These are phyloP conservation scores for Coccomyxa sp. DNA, from an alignment of 139 green algal species.

Conservation along the genomic window DNA sequence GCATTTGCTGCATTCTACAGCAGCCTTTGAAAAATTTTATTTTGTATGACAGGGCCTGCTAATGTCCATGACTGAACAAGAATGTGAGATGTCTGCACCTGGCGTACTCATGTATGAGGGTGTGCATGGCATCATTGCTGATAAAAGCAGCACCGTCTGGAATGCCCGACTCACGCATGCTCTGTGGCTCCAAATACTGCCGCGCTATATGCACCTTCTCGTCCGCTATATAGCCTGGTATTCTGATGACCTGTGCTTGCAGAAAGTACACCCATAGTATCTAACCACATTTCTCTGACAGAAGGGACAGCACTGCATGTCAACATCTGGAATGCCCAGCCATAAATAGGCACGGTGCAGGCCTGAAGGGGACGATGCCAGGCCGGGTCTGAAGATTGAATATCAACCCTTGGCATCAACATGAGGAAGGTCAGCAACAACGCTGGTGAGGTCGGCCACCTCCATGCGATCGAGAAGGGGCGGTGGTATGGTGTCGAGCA, in stretches of 20 bases:
- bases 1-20: no score
- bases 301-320: no score
- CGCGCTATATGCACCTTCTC: constrained; percentile 93
- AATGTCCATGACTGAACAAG: no score
- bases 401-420: background rate
- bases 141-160: constrained; percentile 53
- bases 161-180: constrained; percentile 66
- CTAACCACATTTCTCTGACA: background rate
- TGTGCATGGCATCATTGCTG: constrained; percentile 67
- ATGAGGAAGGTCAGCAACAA: background rate
- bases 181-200: constrained; percentile 84
- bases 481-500: constrained; percentile 91
- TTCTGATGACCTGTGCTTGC: constrained; percentile 45
- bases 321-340: no score
- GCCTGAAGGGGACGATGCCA: no score
- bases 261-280: background rate
- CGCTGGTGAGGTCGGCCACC: constrained; percentile 37
- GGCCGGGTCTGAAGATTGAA: no score
- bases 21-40: no score
- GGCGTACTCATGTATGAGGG: constrained; percentile 83
- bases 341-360: no score
- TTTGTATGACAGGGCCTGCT: no score
- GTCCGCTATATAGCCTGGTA: constrained; percentile 86
- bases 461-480: constrained; percentile 98
- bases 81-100: constrained; percentile 1